Conservation (phyloP, 306 rosid genomes). For the Dryas octopetala region DNA sequence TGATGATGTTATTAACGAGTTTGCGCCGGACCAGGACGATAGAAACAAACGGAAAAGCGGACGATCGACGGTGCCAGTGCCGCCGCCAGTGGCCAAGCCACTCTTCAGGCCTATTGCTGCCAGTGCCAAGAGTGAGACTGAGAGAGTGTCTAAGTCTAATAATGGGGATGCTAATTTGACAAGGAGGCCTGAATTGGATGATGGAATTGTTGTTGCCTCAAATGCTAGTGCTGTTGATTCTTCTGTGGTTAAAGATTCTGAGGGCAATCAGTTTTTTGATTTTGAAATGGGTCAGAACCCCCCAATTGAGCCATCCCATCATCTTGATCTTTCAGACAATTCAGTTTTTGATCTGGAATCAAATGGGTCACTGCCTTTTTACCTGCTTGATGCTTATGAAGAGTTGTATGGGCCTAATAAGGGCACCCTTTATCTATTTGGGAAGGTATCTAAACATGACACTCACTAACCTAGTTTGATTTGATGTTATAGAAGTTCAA, state of each 20-base stretch:
- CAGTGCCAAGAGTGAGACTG: conserved; percentile 16
- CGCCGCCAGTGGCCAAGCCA: background rate
- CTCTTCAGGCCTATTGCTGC: background rate
- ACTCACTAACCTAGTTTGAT: no score
- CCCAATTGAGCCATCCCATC: conserved; percentile 16
- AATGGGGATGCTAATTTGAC: conserved; percentile 22
- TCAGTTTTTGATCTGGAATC: conserved; percentile 50
- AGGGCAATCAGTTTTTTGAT: conserved; percentile 15
- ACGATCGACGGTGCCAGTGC: background rate
- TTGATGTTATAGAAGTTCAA: background rate
- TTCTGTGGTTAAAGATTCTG: conserved; percentile 19
- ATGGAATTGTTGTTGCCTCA: background rate
- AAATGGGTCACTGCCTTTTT: conserved; percentile 73
- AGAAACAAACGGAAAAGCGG: conserved; percentile 58
- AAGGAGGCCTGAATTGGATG: conserved; percentile 14
- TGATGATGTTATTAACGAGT: conserved; percentile 81
- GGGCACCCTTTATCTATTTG: conserved; percentile 85
- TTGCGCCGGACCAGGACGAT: conserved; percentile 81
- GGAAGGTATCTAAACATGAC: conserved; percentile 59
- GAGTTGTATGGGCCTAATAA: conserved; percentile 71
- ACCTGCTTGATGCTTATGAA: conserved; percentile 78
- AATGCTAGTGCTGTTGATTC: conserved; percentile 22
- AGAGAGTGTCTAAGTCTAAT: conserved; percentile 5
- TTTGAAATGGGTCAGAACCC: conserved; percentile 24
- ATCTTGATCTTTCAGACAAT: conserved; percentile 14